A percentile compares a stretch with the other conserved stretches of the same genome.
These are phyloP conservation scores for Aspergillus oerlinghausenensis DNA, from an alignment of 2,329 filamentous ascomycete species.

Conservation along the genomic window DNA sequence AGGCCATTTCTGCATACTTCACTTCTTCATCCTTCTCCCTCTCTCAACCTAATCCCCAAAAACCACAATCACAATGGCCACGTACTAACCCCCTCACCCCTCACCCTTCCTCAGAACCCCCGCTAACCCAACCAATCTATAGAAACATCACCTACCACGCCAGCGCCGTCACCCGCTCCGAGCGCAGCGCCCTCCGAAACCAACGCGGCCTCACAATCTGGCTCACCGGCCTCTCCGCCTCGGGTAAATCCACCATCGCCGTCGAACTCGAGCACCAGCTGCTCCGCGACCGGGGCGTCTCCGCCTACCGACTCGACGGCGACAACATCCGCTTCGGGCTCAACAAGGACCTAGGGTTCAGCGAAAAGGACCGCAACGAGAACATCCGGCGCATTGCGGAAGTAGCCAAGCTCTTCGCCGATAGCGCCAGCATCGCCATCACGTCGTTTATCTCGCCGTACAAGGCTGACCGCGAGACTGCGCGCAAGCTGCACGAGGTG, in stretches of 20 bases:
- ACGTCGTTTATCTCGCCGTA: constrained; percentile 98
- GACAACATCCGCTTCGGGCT: constrained; percentile 98
- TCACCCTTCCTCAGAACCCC: too few species aligned
- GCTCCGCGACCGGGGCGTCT: constrained; percentile 64
- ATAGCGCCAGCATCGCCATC: constrained; percentile 79
- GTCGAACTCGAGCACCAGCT: constrained; percentile 96
- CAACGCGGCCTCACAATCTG: constrained; percentile 94
- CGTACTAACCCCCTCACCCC: constrained; percentile 22
- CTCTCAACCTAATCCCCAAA: background rate
- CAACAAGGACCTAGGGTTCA: constrained; percentile 96
- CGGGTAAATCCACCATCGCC: constrained; percentile 94
- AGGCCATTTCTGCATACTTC: background rate
- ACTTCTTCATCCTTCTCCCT: background rate
- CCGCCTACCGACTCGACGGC: constrained; percentile 90
- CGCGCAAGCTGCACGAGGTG: constrained; percentile 71
- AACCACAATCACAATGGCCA: constrained; percentile 28
- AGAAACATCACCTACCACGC: constrained; percentile 48
- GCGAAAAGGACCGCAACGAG: constrained; percentile 87
- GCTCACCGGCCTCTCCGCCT: constrained; percentile 95
- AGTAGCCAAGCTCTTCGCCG: constrained; percentile 95
- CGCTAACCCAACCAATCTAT: constrained; percentile 5
- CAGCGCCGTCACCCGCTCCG: constrained; percentile 37
- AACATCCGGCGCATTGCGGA: constrained; percentile 97
- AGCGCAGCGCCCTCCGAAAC: constrained; percentile 53
- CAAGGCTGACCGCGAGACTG: constrained; percentile 75